Evolutionary conservation across 495 filamentous ascomycete species (phyloP).

Genomic region (Astrothelium subdiscretum): DNA sequence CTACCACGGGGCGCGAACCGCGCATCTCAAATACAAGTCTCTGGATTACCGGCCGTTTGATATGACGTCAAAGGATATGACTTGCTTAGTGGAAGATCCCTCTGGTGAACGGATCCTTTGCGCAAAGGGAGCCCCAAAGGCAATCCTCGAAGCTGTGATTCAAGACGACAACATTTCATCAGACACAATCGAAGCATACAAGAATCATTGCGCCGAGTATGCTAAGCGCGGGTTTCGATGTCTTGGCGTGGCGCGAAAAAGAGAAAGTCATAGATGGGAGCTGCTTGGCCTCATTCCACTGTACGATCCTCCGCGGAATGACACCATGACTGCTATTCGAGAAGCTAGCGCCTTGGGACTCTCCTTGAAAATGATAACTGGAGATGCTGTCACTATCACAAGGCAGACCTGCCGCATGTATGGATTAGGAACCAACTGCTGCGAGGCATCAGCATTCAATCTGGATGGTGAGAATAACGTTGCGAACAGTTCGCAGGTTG

Average conservation of each 20-base stretch:
- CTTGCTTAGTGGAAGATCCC: conserved; percentile 48
- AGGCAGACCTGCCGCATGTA: conserved; percentile 82
- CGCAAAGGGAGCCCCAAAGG: conserved; percentile 65
- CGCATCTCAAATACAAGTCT: conserved; percentile 57
- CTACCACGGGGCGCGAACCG: conserved; percentile 60
- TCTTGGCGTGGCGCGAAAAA: conserved; percentile 48
- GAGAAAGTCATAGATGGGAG: conserved; percentile 31
- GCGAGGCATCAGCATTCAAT: conserved; percentile 82
- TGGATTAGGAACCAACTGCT: conserved; percentile 85
- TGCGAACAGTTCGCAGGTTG: conserved; percentile 81
- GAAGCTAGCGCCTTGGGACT: conserved; percentile 82
- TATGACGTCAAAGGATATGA: conserved; percentile 67
- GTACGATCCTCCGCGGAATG: conserved; percentile 81
- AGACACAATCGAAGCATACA: conserved; percentile 49
- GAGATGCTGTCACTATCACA: conserved; percentile 88
- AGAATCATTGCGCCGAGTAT: conserved; percentile 54
- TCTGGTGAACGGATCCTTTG: conserved; percentile 55
- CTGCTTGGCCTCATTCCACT: conserved; percentile 92
- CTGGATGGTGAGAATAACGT: conserved; percentile 73
- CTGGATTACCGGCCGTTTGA: conserved; percentile 68
- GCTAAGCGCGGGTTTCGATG: conserved; percentile 67
- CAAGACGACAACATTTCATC: conserved; percentile 14
- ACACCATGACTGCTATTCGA: conserved; percentile 79
- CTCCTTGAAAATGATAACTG: conserved; percentile 93
- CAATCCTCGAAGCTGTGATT: conserved; percentile 53